These are phyloP conservation scores for Cladophialophora bantiana DNA, from an alignment of 2,329 filamentous ascomycete genomes.

Conservation along the genomic window DNA sequence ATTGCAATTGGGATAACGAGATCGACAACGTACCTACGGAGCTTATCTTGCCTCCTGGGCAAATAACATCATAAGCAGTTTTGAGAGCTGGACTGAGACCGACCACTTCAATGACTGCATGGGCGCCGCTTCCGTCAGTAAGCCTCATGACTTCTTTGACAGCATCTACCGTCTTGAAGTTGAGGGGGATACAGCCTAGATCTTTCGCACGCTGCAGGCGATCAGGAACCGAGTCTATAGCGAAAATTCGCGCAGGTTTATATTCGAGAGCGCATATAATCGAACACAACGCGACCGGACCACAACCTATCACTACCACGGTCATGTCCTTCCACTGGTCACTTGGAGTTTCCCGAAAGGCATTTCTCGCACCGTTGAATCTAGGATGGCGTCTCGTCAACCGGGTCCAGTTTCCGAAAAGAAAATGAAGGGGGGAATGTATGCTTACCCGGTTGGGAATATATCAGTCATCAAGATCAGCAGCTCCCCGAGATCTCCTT, in stretches of 20 bases:
- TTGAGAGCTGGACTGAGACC: slow-evolving; percentile 72
- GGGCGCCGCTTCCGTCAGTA: slow-evolving; percentile 80
- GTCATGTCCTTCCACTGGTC: slow-evolving; percentile 43
- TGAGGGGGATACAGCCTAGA: slow-evolving; percentile 25
- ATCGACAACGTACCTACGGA: slow-evolving; percentile 56
- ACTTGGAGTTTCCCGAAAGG: slow-evolving; percentile 17
- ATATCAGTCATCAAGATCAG: slow-evolving; percentile 91
- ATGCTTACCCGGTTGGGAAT: slow-evolving; percentile 75
- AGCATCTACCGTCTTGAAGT: slow-evolving; percentile 22
- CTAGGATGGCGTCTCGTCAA: neutral
- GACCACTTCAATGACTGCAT: slow-evolving; percentile 83
- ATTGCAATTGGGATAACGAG: neutral
- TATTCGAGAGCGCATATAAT: slow-evolving; percentile 50
- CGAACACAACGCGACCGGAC: slow-evolving; percentile 86
- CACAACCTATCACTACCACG: slow-evolving; percentile 82
- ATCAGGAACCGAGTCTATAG: slow-evolving; percentile 54
- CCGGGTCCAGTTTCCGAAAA: neutral
- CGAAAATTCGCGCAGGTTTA: slow-evolving; percentile 48
- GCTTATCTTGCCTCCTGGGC: slow-evolving; percentile 72
- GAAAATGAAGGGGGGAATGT: neutral
- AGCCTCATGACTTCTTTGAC: slow-evolving; percentile 71
- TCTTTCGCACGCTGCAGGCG: slow-evolving; percentile 51
- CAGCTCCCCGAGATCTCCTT: slow-evolving; percentile 65
- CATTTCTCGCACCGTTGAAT: slow-evolving; percentile 21
- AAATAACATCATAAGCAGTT: slow-evolving; percentile 72